phyloP scores from a whole-genome alignment of 2,329 filamentous ascomycete species.

The Sclerotinia nivalis region DNA sequence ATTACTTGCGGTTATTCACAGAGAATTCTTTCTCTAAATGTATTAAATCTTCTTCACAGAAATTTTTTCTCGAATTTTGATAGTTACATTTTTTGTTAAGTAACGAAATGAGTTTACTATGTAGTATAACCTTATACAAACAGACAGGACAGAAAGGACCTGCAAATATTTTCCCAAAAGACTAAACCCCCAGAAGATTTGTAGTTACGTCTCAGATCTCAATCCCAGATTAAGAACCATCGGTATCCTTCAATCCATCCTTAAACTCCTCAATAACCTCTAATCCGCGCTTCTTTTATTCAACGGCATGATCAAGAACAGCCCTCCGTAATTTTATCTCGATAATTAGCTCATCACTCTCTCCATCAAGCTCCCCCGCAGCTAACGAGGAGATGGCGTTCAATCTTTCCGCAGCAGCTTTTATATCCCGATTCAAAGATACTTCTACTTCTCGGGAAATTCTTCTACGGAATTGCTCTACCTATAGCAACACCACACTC shows the following conservation, averaged over 20 bases:
- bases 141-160: not conserved
- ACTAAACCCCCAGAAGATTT: fast-evolving
- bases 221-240: not conserved
- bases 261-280: not conserved
- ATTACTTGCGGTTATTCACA: not conserved
- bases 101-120: not conserved
- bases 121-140: not conserved
- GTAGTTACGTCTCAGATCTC: not conserved
- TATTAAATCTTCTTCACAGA: not conserved
- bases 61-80: not conserved
- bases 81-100: not conserved
- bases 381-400: not conserved
- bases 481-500: not conserved
- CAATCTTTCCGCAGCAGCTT: not conserved
- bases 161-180: not conserved
- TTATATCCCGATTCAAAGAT: not conserved
- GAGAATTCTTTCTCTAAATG: not conserved
- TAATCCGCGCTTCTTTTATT: not conserved
- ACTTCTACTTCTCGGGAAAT: not conserved
- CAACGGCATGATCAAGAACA: not conserved
- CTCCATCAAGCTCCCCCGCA: not conserved
- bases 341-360: not conserved
- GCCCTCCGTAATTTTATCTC: not conserved
- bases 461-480: not conserved
- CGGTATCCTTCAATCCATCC: not conserved